Conservation (phyloP, 768 basidiomycete species). For the Pulveroboletus sp. region DNA sequence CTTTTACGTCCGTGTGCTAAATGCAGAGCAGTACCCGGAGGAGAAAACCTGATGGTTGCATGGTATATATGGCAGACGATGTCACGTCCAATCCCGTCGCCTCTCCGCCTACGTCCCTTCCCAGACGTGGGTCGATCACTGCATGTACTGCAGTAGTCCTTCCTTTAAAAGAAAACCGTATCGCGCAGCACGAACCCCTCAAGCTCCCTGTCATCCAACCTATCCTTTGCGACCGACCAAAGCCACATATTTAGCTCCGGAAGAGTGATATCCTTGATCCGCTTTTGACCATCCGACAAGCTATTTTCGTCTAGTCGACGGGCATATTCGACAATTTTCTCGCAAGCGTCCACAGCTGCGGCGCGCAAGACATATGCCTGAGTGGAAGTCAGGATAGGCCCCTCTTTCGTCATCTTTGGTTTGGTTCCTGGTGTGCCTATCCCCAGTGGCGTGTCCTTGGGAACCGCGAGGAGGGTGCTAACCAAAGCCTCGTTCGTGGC, state of each 20-base stretch:
- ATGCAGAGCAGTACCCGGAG: neutral
- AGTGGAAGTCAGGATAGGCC: conserved; percentile 50
- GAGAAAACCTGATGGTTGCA: neutral
- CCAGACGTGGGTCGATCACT: neutral
- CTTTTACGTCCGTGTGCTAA: neutral
- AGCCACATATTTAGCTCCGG: conserved; percentile 73
- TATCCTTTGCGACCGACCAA: conserved; percentile 80
- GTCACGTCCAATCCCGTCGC: conserved; percentile 1
- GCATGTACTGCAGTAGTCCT: neutral
- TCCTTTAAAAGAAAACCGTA: conserved; percentile 60
- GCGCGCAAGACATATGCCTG: conserved; percentile 75
- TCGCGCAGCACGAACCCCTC: conserved; percentile 61
- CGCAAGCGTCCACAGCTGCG: conserved; percentile 75
- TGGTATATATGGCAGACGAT: conserved; percentile 1
- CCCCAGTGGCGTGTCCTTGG: conserved; percentile 10
- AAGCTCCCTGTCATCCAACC: conserved; percentile 62
- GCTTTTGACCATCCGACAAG: conserved; percentile 31
- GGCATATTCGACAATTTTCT: conserved; percentile 57
- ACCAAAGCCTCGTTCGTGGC: conserved; percentile 39
- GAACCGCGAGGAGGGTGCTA: conserved; percentile 36
- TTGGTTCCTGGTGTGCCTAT: conserved; percentile 12
- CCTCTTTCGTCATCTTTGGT: conserved; percentile 34
- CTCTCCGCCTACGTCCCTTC: neutral
- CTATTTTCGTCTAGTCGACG: conserved; percentile 27
- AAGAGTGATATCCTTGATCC: conserved; percentile 53